A percentile compares a stretch with the other conserved stretches of the same genome.
Conservation (phyloP, 495 filamentous ascomycete species). For the Penicillium manginii region DNA sequence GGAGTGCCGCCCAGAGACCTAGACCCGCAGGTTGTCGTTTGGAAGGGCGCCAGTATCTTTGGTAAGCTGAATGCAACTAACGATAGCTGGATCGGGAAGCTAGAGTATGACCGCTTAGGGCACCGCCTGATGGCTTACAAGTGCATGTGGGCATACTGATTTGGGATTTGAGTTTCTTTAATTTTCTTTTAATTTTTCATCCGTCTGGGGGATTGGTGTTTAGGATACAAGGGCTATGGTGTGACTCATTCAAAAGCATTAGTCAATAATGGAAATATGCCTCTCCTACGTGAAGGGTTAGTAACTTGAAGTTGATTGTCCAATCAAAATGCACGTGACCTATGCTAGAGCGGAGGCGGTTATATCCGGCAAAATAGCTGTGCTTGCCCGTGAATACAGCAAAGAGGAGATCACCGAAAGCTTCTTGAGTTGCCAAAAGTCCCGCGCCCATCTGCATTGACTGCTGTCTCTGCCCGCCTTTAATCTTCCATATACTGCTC, state of each 20-base stretch:
- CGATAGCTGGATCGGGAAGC: slow-evolving; percentile 88
- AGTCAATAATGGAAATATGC: not conserved
- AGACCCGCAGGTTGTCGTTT: slow-evolving; percentile 91
- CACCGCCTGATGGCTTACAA: slow-evolving; percentile 81
- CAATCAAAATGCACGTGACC: not conserved
- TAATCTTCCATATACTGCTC: not conserved
- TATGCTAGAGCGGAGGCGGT: slow-evolving; percentile 1
- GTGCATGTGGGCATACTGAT: slow-evolving; percentile 78
- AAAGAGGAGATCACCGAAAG: not conserved
- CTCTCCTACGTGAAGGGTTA: not conserved
- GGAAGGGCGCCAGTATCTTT: slow-evolving; percentile 98
- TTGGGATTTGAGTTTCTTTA: not conserved
- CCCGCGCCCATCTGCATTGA: not conserved
- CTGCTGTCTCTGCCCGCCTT: not conserved
- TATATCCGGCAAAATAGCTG: not conserved
- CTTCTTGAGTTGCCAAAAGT: not conserved
- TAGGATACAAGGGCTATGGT: not conserved
- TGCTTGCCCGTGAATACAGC: slow-evolving; percentile 1
- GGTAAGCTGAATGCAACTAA: slow-evolving; percentile 84
- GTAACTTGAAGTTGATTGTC: no score
- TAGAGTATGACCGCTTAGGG: slow-evolving; percentile 89
- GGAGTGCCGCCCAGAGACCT: slow-evolving; percentile 87
- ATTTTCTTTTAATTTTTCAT: not conserved
- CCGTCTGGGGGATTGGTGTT: slow-evolving; percentile 18
- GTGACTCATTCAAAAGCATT: slow-evolving; percentile 2